A percentile compares a stretch with the other conserved stretches of the same genome.
phyloP scores from a whole-genome alignment of 805 yeast species.

The Nakazawaea wickerhamii region DNA sequence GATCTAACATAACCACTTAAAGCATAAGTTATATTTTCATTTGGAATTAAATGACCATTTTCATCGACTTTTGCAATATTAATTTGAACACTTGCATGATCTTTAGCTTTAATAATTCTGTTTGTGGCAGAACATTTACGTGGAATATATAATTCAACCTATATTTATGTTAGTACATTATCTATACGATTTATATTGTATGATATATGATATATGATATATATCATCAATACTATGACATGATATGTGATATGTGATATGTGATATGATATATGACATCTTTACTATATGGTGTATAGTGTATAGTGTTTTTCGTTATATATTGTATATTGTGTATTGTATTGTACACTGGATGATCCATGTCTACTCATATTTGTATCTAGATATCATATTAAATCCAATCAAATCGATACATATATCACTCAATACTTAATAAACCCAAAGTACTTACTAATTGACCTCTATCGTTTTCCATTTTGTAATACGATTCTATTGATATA shows the following conservation, averaged over 20 bases:
- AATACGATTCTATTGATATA: slow-evolving; percentile 8
- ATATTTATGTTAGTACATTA: slow-evolving; percentile 4
- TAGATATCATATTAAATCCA: too few species aligned
- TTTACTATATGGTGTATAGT: too few species aligned
- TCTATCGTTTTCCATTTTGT: slow-evolving; percentile 99
- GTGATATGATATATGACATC: too few species aligned
- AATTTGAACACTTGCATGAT: slow-evolving; percentile 98
- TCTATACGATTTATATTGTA: background rate
- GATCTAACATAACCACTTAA: slow-evolving; percentile 95
- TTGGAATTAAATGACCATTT: slow-evolving; percentile 91
- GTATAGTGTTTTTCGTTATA: too few species aligned
- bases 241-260: too few species aligned
- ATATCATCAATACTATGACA: background rate
- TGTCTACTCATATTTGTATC: too few species aligned
- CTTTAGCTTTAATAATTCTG: slow-evolving; percentile 99
- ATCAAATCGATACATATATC: background rate
- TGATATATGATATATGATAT: background rate
- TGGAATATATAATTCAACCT: slow-evolving; percentile 99
- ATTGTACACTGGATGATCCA: too few species aligned
- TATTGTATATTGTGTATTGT: too few species aligned
- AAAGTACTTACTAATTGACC: slow-evolving; percentile 90
- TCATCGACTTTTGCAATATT: slow-evolving; percentile 98
- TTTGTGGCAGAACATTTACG: slow-evolving; percentile 99
- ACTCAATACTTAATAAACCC: slow-evolving; percentile 8
- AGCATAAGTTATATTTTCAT: slow-evolving; percentile 91